A percentile compares a stretch with the other conserved stretches of the same genome.
Evolutionary conservation across 352 stramenopile species (phyloP).

Genomic region (Pythium myriotylum): DNA sequence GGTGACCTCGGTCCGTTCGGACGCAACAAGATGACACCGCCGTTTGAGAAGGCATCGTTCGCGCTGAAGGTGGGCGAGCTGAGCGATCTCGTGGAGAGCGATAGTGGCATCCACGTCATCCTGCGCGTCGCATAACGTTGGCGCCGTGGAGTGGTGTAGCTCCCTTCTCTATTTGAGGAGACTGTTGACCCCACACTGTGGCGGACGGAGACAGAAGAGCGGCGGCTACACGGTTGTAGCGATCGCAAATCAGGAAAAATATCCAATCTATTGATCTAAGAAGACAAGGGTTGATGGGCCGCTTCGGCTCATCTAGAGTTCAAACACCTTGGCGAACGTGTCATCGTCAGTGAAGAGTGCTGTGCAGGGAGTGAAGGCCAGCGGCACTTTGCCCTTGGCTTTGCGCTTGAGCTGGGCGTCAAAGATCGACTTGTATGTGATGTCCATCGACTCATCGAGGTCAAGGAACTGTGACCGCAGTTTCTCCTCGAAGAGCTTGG

Average conservation of each 20-base stretch:
- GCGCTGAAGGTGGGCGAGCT: slow-evolving; percentile 93
- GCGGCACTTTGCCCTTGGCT: slow-evolving; percentile 71
- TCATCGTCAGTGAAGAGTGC: slow-evolving; percentile 64
- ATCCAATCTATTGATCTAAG: slow-evolving; percentile 35
- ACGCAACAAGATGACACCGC: slow-evolving; percentile 91
- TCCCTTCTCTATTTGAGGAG: too few species aligned
- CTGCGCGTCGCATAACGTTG: slow-evolving; percentile 81
- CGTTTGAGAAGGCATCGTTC: slow-evolving; percentile 93
- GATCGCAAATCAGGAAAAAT: slow-evolving; percentile 23
- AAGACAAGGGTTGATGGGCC: slow-evolving; percentile 2
- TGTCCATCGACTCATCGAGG: slow-evolving; percentile 70
- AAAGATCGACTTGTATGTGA: slow-evolving; percentile 81
- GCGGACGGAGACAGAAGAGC: not conserved
- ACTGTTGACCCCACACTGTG: too few species aligned
- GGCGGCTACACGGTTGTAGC: not conserved
- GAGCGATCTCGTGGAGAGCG: slow-evolving; percentile 94
- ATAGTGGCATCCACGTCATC: slow-evolving; percentile 97
- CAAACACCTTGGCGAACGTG: slow-evolving; percentile 72
- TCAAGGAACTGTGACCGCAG: slow-evolving; percentile 78
- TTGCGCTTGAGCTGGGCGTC: slow-evolving; percentile 86
- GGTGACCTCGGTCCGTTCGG: slow-evolving; percentile 90
- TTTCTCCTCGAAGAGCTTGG: slow-evolving; percentile 91
- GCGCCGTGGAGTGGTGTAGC: too few species aligned
- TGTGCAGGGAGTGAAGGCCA: slow-evolving; percentile 68
- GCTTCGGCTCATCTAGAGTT: slow-evolving; percentile 46